Conservation (phyloP, 2,329 filamentous ascomycete species). For the Diplocarpon mali region DNA sequence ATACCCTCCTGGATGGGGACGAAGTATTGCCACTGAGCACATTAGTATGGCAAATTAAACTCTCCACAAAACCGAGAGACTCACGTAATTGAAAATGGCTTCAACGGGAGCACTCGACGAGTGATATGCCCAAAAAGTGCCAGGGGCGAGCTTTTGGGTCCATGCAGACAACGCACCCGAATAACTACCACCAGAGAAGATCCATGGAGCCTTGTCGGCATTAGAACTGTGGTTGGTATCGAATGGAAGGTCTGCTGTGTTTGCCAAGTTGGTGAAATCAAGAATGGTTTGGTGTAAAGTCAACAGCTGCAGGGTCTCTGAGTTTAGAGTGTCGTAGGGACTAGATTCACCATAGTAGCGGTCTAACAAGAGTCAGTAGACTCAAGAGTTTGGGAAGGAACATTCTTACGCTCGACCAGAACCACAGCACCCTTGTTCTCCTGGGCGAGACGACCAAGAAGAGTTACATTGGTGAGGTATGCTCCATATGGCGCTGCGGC, state of each 20-base stretch:
- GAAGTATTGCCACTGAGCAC: slow-evolving; percentile 43
- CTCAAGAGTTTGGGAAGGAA: not conserved
- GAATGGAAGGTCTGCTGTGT: slow-evolving; percentile 41
- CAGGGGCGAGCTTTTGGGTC: slow-evolving; percentile 40
- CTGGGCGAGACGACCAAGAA: slow-evolving; percentile 40
- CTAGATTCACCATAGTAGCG: slow-evolving; percentile 47
- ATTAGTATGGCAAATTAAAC: not conserved
- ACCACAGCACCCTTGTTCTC: slow-evolving; percentile 42
- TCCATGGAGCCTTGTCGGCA: slow-evolving; percentile 43
- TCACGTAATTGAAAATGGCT: slow-evolving; percentile 40
- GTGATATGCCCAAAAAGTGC: slow-evolving; percentile 50
- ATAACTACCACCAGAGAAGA: slow-evolving; percentile 45
- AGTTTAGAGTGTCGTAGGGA: slow-evolving; percentile 38
- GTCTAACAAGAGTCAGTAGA: slow-evolving; percentile 28
- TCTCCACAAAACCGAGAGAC: slow-evolving; percentile 1
- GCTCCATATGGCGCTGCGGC: slow-evolving; percentile 35
- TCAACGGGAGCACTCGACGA: slow-evolving; percentile 44
- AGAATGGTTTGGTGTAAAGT: slow-evolving; percentile 42
- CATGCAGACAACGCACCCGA: slow-evolving; percentile 44
- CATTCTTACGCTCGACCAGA: slow-evolving; percentile 38
- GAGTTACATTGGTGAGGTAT: slow-evolving; percentile 39
- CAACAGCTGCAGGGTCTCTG: slow-evolving; percentile 42
- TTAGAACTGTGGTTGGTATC: slow-evolving; percentile 37
- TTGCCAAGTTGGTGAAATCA: slow-evolving; percentile 44
- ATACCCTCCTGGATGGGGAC: slow-evolving; percentile 44